These are phyloP conservation scores for Boletus barrowsii DNA, from an alignment of 768 basidiomycete species.

Conservation along the genomic window DNA sequence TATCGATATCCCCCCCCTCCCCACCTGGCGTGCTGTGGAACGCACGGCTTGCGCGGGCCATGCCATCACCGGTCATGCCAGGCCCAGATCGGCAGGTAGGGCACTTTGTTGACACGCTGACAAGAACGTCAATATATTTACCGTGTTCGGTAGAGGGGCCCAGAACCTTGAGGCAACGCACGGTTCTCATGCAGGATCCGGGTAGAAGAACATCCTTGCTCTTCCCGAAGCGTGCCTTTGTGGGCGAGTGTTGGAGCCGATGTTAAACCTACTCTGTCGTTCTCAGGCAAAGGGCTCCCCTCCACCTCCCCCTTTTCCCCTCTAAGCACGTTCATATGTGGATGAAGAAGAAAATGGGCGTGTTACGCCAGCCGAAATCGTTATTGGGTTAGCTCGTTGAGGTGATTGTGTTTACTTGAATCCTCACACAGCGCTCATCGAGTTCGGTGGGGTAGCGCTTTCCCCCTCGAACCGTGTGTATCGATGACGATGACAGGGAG, in stretches of 20 bases:
- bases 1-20: neutral
- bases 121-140: conserved; percentile 1
- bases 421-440: neutral
- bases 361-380: conserved; percentile 1
- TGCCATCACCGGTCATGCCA: conserved; percentile 12
- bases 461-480: too few species aligned
- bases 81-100: neutral
- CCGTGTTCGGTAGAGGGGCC: conserved; percentile 11
- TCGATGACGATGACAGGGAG: too few species aligned
- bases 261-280: neutral
- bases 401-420: neutral
- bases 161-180: conserved; percentile 14
- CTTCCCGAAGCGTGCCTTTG: conserved; percentile 8
- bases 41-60: neutral
- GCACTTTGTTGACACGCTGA: conserved; percentile 10
- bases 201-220: neutral
- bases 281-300: conserved; percentile 14
- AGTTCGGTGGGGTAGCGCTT: neutral
- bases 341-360: neutral
- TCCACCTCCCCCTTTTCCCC: neutral
- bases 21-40: conserved; percentile 7
- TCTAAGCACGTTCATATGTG: neutral
- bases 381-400: neutral
- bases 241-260: conserved; percentile 5
- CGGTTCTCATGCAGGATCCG: conserved; percentile 22